Percentiles rank a stretch among this genome's conserved stretches.
These are phyloP conservation scores for Terana coerulea DNA, from an alignment of 768 basidiomycete genomes.

Conservation along the genomic window DNA sequence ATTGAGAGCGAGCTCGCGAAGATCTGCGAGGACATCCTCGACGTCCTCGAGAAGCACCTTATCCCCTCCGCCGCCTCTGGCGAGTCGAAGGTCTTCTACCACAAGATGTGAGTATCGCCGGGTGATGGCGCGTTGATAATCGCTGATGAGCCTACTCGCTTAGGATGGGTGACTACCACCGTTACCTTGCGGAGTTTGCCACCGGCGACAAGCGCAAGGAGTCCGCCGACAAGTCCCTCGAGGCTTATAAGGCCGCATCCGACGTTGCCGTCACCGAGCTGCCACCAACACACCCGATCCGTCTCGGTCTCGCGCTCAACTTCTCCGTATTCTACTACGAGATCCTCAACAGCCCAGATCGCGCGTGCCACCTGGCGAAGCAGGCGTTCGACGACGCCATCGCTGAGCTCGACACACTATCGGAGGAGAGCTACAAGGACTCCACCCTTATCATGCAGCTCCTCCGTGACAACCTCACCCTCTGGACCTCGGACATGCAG, in stretches of 20 bases:
- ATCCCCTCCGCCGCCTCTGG: conserved; percentile 95
- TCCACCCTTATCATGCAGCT: conserved; percentile 97
- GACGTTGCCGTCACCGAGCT: conserved; percentile 96
- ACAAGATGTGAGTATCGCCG: conserved; percentile 84
- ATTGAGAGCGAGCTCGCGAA: conserved; percentile 95
- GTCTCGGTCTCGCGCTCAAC: conserved; percentile 97
- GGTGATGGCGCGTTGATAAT: conserved; percentile 7
- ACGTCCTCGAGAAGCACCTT: conserved; percentile 96
- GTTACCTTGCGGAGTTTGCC: conserved; percentile 97
- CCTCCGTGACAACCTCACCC: conserved; percentile 93
- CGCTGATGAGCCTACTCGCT: conserved; percentile 19
- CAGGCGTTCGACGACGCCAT: conserved; percentile 99
- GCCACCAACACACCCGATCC: conserved; percentile 95
- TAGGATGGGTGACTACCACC: conserved; percentile 99
- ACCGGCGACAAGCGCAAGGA: conserved; percentile 97
- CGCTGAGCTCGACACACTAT: conserved; percentile 97
- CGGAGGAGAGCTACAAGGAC: conserved; percentile 99
- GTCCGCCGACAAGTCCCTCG: conserved; percentile 94
- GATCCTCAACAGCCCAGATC: conserved; percentile 97
- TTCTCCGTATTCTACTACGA: conserved; percentile 99
- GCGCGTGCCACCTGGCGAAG: conserved; percentile 98
- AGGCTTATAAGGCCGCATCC: conserved; percentile 96
- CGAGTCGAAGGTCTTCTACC: conserved; percentile 99
- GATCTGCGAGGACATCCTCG: conserved; percentile 98
- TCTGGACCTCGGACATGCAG: conserved; percentile 99